Percentiles rank a stretch among this genome's conserved stretches.
These are phyloP conservation scores for Millerozyma miso DNA, from an alignment of 805 yeast genomes.

Conservation along the genomic window DNA sequence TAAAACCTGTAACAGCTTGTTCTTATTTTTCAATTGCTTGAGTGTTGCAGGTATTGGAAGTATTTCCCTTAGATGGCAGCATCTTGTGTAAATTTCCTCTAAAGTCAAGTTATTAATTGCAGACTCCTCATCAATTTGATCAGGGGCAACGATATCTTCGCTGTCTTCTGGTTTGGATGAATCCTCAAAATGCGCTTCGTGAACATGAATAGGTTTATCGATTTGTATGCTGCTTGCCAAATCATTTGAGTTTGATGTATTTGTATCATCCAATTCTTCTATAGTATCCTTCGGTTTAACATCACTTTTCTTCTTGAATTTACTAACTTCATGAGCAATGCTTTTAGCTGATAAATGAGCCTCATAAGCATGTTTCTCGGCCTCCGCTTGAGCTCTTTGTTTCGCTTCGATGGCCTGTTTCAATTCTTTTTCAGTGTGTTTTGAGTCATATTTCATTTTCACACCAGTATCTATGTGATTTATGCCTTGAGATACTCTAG, in stretches of 20 bases:
- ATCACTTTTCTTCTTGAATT: conserved; percentile 27
- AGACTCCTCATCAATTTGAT: conserved; percentile 14
- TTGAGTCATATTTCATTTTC: conserved; percentile 14
- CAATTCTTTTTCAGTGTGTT: conserved; percentile 45
- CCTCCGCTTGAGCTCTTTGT: conserved; percentile 49
- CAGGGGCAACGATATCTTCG: conserved; percentile 3
- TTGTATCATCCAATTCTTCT: conserved; percentile 7
- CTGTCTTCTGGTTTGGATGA: conserved; percentile 9
- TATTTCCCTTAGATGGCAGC: conserved; percentile 90
- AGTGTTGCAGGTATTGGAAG: conserved; percentile 85
- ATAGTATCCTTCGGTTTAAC: conserved; percentile 7
- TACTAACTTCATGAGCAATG: conserved; percentile 61
- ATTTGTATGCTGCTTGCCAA: conserved; percentile 37
- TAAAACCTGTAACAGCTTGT: conserved; percentile 49
- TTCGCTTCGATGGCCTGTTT: conserved; percentile 58
- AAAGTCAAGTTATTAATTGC: conserved; percentile 28
- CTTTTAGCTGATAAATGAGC: conserved; percentile 70
- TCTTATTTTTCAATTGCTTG: conserved; percentile 49
- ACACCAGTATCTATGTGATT: conserved; percentile 38
- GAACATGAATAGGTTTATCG: conserved; percentile 67
- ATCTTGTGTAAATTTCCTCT: conserved; percentile 64
- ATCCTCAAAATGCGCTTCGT: conserved; percentile 48
- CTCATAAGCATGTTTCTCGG: conserved; percentile 70
- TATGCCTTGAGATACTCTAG: conserved; percentile 65
- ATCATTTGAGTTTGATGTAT: conserved; percentile 4